A percentile compares a stretch with the other conserved stretches of the same genome.
Conservation (phyloP, 1,284 basidiomycete genomes). For the Macrocystidia cucumis region DNA sequence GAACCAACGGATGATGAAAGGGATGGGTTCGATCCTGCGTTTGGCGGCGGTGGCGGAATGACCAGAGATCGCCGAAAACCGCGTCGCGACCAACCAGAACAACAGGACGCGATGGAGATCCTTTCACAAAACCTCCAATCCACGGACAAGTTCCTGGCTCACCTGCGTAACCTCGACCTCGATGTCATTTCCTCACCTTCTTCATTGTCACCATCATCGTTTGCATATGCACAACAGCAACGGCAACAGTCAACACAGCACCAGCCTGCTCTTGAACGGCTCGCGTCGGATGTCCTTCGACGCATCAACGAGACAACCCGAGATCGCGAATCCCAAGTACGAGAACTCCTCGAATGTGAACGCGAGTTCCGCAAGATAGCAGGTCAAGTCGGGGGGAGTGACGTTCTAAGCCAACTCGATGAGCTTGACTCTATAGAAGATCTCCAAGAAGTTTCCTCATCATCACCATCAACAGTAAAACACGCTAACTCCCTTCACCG, state of each 20-base stretch:
- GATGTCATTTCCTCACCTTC: conserved; percentile 36
- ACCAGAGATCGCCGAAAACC: too few relatives aligned
- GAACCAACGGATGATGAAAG: too few relatives aligned
- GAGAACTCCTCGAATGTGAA: conserved; percentile 68
- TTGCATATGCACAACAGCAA: too few relatives aligned
- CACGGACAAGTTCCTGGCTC: conserved; percentile 67
- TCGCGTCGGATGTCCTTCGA: conserved; percentile 71
- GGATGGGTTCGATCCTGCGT: conserved; percentile 38
- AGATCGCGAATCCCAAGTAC: conserved; percentile 70
- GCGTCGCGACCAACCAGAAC: conserved; percentile 29
- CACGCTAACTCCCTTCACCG: background rate
- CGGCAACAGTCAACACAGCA: conserved; percentile 25
- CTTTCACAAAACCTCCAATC: conserved; percentile 67
- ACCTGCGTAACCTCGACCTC: conserved; percentile 60
- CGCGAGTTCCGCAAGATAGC: conserved; percentile 73
- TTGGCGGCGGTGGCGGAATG: too few relatives aligned
- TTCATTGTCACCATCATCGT: too few relatives aligned
- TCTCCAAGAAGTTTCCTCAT: conserved; percentile 22
- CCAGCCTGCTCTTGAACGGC: conserved; percentile 53
- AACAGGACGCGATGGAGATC: conserved; percentile 63
- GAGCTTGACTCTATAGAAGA: conserved; percentile 45
- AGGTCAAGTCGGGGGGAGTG: conserved; percentile 65
- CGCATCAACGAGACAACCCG: conserved; percentile 65
- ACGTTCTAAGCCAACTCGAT: conserved; percentile 64
- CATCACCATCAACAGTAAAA: conserved; percentile 15